Conservation (phyloP, 2,329 filamentous ascomycete genomes). For the Pseudocercospora fuligena region DNA sequence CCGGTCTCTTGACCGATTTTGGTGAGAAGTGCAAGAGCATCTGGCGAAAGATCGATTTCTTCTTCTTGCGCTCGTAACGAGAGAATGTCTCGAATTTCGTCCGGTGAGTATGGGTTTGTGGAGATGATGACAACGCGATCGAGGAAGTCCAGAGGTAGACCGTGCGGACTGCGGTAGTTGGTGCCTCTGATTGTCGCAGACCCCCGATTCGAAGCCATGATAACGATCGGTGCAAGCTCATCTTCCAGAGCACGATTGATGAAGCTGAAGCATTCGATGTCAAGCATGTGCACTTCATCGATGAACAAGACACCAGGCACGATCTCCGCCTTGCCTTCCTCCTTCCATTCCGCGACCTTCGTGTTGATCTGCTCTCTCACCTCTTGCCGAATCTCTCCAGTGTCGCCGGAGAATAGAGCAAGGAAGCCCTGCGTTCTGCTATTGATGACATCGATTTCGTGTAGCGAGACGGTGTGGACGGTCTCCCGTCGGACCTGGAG, state of each 20-base stretch:
- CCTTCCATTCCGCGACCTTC: constrained; percentile 98
- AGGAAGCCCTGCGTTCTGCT: constrained; percentile 97
- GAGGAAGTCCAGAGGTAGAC: constrained; percentile 91
- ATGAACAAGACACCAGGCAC: constrained; percentile 97
- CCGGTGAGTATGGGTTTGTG: constrained; percentile 79
- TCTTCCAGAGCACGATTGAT: constrained; percentile 96
- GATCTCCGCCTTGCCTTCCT: constrained; percentile 98
- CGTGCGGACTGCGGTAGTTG: constrained; percentile 90
- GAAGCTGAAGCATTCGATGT: constrained; percentile 98
- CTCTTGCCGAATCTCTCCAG: constrained; percentile 95
- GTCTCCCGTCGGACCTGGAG: constrained; percentile 97
- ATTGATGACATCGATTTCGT: constrained; percentile 99
- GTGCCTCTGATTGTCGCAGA: constrained; percentile 91
- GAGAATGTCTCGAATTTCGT: constrained; percentile 91
- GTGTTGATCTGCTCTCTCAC: constrained; percentile 99
- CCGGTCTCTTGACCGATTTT: constrained; percentile 95
- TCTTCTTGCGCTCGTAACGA: constrained; percentile 93
- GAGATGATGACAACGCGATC: constrained; percentile 96
- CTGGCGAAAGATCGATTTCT: constrained; percentile 87
- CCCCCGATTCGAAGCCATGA: constrained; percentile 98
- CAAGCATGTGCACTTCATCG: constrained; percentile 99
- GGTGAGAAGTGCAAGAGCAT: constrained; percentile 88
- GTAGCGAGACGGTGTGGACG: constrained; percentile 92
- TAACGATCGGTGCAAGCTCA: constrained; percentile 93
- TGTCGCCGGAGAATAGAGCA: constrained; percentile 96